Percentiles rank a stretch among this genome's conserved stretches.
Conservation (phyloP, 805 yeast species). For the Candida easanensis region DNA sequence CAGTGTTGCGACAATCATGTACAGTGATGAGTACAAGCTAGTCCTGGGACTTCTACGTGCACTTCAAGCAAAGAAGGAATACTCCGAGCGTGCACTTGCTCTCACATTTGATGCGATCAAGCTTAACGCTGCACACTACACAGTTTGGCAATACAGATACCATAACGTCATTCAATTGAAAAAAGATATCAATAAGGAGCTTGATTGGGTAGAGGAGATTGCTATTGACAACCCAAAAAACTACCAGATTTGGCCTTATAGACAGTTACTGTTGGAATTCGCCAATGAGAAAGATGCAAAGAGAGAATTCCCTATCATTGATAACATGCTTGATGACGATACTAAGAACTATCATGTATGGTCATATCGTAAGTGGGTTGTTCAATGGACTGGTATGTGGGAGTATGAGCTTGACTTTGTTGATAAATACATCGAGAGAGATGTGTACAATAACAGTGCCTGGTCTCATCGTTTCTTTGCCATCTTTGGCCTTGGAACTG, state of each 20-base stretch:
- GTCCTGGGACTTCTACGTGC: conserved; percentile 62
- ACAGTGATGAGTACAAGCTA: conserved; percentile 66
- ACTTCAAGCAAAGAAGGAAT: conserved; percentile 55
- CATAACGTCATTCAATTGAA: conserved; percentile 43
- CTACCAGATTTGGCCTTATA: conserved; percentile 96
- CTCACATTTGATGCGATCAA: conserved; percentile 63
- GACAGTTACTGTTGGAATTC: conserved; percentile 58
- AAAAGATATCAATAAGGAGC: conserved; percentile 46
- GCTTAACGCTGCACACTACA: conserved; percentile 84
- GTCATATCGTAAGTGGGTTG: conserved; percentile 88
- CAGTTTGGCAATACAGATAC: conserved; percentile 77
- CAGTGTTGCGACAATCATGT: conserved; percentile 62
- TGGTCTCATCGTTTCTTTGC: conserved; percentile 86
- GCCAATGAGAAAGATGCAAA: conserved; percentile 36
- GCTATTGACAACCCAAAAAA: conserved; percentile 81
- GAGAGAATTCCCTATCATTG: conserved; percentile 65
- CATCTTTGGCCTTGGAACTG: conserved; percentile 26
- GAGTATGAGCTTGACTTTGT: conserved; percentile 52
- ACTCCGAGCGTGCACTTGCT: conserved; percentile 66
- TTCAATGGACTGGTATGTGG: conserved; percentile 50
- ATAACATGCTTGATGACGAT: conserved; percentile 71
- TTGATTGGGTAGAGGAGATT: conserved; percentile 75
- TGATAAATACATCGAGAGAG: conserved; percentile 47
- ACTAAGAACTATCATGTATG: conserved; percentile 94
- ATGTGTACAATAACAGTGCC: conserved; percentile 86